These are phyloP conservation scores for Pogostemon cablin DNA, from an alignment of 257 asterid genomes.

Conservation along the genomic window DNA sequence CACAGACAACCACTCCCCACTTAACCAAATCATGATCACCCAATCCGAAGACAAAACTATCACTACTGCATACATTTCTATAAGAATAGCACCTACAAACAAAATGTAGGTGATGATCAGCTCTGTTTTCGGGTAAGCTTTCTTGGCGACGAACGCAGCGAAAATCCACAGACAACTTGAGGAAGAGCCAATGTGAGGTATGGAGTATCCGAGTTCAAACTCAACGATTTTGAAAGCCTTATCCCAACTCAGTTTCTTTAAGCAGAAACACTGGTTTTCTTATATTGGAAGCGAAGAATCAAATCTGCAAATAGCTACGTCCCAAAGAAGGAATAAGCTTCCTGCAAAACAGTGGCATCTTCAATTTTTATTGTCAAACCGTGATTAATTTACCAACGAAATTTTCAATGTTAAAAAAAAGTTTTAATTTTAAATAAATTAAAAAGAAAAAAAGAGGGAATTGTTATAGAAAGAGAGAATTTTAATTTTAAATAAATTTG, in stretches of 20 bases:
- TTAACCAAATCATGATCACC: slow-evolving; percentile 17
- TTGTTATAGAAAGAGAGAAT: too few species aligned
- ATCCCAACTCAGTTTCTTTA: neutral
- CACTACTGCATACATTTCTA: slow-evolving; percentile 32
- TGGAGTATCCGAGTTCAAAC: slow-evolving; percentile 39
- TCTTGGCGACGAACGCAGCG: slow-evolving; percentile 6
- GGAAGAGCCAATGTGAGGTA: neutral
- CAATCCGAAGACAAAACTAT: slow-evolving; percentile 23
- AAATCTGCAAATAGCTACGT: slow-evolving; percentile 45
- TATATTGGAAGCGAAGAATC: slow-evolving; percentile 45
- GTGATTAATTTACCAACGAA: too few species aligned
- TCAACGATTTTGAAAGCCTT: slow-evolving; percentile 39
- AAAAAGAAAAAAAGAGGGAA: too few species aligned
- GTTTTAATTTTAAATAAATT: too few species aligned
- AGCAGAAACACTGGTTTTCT: slow-evolving; percentile 25
- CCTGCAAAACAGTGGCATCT: slow-evolving; percentile 20
- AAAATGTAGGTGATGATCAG: slow-evolving; percentile 31
- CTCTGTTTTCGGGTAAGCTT: slow-evolving; percentile 9
- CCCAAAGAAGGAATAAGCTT: slow-evolving; percentile 32
- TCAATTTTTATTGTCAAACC: neutral
- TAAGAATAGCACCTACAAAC: slow-evolving; percentile 33
- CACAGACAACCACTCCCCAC: neutral
- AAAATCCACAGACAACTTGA: slow-evolving; percentile 2
- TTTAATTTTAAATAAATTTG: too few species aligned
- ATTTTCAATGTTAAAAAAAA: too few species aligned